phyloP scores from a whole-genome alignment of 129 eudicot species.

The Silybum marianum region DNA sequence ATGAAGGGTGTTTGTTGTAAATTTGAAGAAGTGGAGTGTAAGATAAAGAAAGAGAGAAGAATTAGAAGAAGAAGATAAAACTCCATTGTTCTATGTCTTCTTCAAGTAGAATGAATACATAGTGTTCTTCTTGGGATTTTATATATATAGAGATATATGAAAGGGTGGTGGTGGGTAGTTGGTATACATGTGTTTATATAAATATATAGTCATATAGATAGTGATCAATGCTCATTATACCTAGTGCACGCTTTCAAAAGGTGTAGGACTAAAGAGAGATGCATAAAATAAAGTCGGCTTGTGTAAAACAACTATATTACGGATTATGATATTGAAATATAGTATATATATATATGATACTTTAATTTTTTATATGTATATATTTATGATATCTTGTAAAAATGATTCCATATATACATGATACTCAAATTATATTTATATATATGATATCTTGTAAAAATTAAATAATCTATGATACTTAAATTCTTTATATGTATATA shows the following conservation, averaged over 20 bases:
- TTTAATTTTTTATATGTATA: no score
- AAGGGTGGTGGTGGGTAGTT: neutral
- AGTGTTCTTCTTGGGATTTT: neutral
- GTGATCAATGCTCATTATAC: neutral
- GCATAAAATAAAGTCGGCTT: neutral
- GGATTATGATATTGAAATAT: neutral
- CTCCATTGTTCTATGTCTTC: neutral
- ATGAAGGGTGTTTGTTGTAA: slow-evolving; percentile 16
- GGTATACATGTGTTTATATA: neutral
- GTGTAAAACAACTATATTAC: neutral
- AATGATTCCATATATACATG: no score
- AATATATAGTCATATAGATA: neutral
- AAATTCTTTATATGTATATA: no score
- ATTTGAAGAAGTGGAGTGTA: slow-evolving; percentile 9
- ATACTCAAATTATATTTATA: no score
- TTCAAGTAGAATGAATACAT: slow-evolving; percentile 6
- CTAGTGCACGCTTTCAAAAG: neutral
- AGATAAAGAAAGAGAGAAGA: neutral
- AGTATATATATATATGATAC: no score
- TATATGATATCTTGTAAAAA: no score
- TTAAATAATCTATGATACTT: no score
- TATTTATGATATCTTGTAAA: no score
- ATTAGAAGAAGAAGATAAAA: neutral
- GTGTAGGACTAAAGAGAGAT: neutral
- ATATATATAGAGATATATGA: neutral